These are phyloP conservation scores for Trichoderma polysporum DNA, from an alignment of 2,329 filamentous ascomycete species.

Conservation along the genomic window DNA sequence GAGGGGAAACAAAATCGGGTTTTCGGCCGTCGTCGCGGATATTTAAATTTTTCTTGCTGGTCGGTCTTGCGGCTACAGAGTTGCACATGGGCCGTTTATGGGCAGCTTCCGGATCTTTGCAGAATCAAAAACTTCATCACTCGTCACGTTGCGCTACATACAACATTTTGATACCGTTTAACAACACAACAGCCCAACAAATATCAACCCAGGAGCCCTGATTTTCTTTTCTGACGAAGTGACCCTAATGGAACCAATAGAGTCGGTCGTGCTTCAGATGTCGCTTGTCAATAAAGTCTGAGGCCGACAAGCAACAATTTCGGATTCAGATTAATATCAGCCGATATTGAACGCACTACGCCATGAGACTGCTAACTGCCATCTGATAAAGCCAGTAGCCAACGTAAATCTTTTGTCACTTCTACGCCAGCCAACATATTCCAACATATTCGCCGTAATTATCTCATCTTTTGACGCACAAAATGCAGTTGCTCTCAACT, in stretches of 20 bases:
- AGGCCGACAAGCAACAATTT: slow-evolving; percentile 29
- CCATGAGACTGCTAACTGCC: slow-evolving; percentile 31
- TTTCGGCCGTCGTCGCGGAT: slow-evolving; percentile 37
- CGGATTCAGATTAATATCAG: slow-evolving; percentile 26
- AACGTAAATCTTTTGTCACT: slow-evolving; percentile 35
- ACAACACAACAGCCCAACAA: slow-evolving; percentile 37
- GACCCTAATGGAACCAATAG: slow-evolving; percentile 35
- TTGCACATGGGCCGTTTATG: slow-evolving; percentile 40
- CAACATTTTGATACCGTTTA: slow-evolving; percentile 39
- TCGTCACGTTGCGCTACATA: slow-evolving; percentile 38
- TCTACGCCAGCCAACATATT: slow-evolving; percentile 30
- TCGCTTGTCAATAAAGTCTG: slow-evolving; percentile 30
- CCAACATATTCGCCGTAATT: slow-evolving; percentile 32
- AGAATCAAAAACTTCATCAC: slow-evolving; percentile 43
- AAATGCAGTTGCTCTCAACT: not conserved
- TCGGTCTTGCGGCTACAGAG: slow-evolving; percentile 40
- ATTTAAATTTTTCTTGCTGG: slow-evolving; percentile 35
- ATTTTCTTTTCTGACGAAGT: slow-evolving; percentile 30
- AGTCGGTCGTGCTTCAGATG: slow-evolving; percentile 33
- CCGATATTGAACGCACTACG: slow-evolving; percentile 22
- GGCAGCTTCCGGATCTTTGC: slow-evolving; percentile 41
- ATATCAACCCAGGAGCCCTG: slow-evolving; percentile 33
- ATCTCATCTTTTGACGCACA: slow-evolving; percentile 24
- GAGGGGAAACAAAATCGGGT: slow-evolving; percentile 37
- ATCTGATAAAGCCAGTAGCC: slow-evolving; percentile 31